A percentile compares a stretch with the other conserved stretches of the same genome.
Conservation (phyloP, 768 basidiomycete genomes). For the Inosperma sp. region DNA sequence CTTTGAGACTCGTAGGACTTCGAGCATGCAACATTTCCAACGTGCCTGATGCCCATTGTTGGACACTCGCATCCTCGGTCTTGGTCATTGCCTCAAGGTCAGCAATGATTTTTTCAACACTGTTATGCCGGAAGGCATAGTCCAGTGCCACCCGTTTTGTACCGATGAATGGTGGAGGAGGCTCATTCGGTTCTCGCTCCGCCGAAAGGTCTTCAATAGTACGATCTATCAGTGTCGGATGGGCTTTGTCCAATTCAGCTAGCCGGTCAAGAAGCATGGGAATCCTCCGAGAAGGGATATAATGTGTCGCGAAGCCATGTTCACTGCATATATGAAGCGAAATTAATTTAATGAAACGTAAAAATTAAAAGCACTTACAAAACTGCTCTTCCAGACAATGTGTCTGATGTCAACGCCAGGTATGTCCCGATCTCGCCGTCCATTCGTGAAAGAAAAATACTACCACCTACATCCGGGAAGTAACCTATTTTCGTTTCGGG, state of each 20-base stretch:
- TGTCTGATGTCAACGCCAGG: conserved; percentile 77
- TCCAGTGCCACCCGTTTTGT: conserved; percentile 75
- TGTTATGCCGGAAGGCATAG: conserved; percentile 62
- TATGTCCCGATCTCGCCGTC: conserved; percentile 96
- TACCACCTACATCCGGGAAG: conserved; percentile 90
- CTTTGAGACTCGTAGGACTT: conserved; percentile 90
- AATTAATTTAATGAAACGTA: conserved; percentile 2
- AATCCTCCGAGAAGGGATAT: conserved; percentile 70
- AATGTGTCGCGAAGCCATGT: conserved; percentile 93
- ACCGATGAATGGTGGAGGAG: conserved; percentile 51
- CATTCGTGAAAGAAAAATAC: conserved; percentile 80
- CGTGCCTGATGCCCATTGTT: conserved; percentile 72
- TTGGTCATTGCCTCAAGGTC: conserved; percentile 44
- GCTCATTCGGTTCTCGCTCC: conserved; percentile 58
- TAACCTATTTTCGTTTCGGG: conserved; percentile 94
- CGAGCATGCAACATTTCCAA: conserved; percentile 56
- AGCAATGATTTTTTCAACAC: conserved; percentile 66
- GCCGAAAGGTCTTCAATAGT: conserved; percentile 72
- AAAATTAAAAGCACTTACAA: conserved; percentile 54
- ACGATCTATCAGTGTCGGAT: conserved; percentile 37
- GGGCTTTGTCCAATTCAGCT: conserved; percentile 48
- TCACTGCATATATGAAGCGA: conserved; percentile 49
- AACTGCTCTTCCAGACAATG: conserved; percentile 71
- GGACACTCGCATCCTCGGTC: conserved; percentile 41
- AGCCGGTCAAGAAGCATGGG: conserved; percentile 68